Evolutionary conservation across 225 moss, liverwort and hornwort genomes (phyloP), one percentile per base, ranked within the genome.

Genomic region (Sphagnum tenellum): DNA sequence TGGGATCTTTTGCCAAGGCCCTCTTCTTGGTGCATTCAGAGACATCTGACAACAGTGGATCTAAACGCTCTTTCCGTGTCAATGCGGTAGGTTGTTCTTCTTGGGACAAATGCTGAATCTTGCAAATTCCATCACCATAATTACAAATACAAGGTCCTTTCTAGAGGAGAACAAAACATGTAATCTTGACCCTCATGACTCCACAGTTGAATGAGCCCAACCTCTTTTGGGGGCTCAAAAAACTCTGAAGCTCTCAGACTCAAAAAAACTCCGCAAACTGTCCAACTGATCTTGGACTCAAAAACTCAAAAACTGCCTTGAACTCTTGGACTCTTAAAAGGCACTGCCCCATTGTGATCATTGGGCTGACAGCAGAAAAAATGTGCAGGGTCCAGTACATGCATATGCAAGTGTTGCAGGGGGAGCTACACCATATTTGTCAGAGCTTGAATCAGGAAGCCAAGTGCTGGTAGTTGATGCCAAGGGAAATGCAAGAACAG

Each of bases 21-120:
- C 75, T 94, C 69, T 90, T 94, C 67, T 76, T 94, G 66, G 90
- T 94, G 64, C 94, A 94, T 71, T 85, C 94, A 8, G 94, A 94
- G 74, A 80, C 88, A 64, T 78, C 86, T 70, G 71, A 78, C 69
- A 84, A 79, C 64, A 81, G 77, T 56, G 69, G 73, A 67, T 77
- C 78, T 66, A 90, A 88, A 64, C 90, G 94, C 59, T 90, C 90
- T n/a, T 94, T 94, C 69, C 88, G 94, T 55, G 90, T 94, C 8
- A 94, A 90, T 64, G 90, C 94, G 68, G 94, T 94, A 78, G 73
- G 89, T 52, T 59, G 14, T 45, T 12, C 8, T 60, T 60, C 60
- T 45, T 44, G 5, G 45, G 29, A 14, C 8, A 8, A 56, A 11
- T 3, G 11, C 10, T 7, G 58, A 48, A 57, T 47, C 45, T 11